A percentile compares a stretch with the other conserved stretches of the same genome.
Evolutionary conservation across 495 filamentous ascomycete species (phyloP).

Genomic region (Lophiostoma macrostomum): DNA sequence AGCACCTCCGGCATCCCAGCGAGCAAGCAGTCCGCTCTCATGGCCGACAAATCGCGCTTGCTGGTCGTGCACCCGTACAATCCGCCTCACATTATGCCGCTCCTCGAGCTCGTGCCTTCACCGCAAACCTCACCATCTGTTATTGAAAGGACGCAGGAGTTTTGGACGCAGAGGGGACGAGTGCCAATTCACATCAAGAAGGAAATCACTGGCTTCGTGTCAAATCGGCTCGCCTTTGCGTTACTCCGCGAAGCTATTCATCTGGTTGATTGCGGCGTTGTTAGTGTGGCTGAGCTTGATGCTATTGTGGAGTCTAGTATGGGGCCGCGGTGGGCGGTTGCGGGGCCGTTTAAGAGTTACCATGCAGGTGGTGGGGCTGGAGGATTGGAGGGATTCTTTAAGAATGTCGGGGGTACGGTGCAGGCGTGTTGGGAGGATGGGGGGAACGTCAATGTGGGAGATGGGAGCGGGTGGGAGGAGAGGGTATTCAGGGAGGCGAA

Average conservation of each 20-base stretch:
- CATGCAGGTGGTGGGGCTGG: slow-evolving; percentile 57
- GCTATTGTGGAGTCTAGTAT: slow-evolving; percentile 48
- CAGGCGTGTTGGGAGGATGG: slow-evolving; percentile 53
- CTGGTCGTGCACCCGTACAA: slow-evolving; percentile 62
- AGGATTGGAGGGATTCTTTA: slow-evolving; percentile 54
- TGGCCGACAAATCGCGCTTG: slow-evolving; percentile 47
- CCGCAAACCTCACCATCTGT: slow-evolving; percentile 41
- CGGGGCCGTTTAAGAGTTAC: slow-evolving; percentile 60
- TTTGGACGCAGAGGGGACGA: slow-evolving; percentile 49
- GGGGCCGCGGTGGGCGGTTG: slow-evolving; percentile 57
- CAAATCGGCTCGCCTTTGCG: slow-evolving; percentile 42
- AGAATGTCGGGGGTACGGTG: slow-evolving; percentile 56
- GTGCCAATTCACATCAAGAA: slow-evolving; percentile 53
- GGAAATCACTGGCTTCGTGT: slow-evolving; percentile 45
- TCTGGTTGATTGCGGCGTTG: slow-evolving; percentile 36
- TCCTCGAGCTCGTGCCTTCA: slow-evolving; percentile 58
- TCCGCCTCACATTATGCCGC: slow-evolving; percentile 61
- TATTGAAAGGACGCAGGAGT: slow-evolving; percentile 47
- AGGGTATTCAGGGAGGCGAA: slow-evolving; percentile 33
- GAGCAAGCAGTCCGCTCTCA: slow-evolving; percentile 43
- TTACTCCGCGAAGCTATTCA: slow-evolving; percentile 39
- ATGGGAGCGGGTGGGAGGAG: slow-evolving; percentile 42
- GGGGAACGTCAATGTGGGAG: slow-evolving; percentile 45
- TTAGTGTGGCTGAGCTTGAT: slow-evolving; percentile 38
- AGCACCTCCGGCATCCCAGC: slow-evolving; percentile 57